Conservation (phyloP, 2,329 filamentous ascomycete species). For the Aspergillus melleus region DNA sequence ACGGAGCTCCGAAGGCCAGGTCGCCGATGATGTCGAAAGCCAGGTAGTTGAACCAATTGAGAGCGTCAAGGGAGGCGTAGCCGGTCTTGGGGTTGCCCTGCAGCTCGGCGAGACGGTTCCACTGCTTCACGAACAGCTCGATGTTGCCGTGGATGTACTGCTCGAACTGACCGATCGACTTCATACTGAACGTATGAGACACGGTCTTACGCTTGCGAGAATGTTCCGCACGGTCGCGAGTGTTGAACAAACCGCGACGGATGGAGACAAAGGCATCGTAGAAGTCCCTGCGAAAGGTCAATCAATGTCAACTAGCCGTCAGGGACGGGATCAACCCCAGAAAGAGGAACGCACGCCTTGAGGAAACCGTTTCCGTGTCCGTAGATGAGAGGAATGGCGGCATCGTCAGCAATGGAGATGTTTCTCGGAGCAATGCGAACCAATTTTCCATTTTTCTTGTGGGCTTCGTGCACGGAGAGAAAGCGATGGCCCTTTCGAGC, state of each 20-base stretch:
- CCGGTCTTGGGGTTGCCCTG: conserved; percentile 50
- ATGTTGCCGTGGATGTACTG: conserved; percentile 84
- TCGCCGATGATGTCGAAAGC: conserved; percentile 63
- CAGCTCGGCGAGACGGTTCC: conserved; percentile 63
- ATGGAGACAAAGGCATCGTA: conserved; percentile 93
- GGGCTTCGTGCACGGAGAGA: conserved; percentile 65
- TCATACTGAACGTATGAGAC: conserved; percentile 81
- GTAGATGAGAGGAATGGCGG: conserved; percentile 75
- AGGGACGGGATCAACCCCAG: background rate
- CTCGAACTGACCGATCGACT: conserved; percentile 80
- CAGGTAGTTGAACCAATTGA: conserved; percentile 77
- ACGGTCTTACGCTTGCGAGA: conserved; percentile 87
- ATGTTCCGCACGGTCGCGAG: conserved; percentile 76
- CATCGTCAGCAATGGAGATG: conserved; percentile 75
- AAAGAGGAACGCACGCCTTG: conserved; percentile 59
- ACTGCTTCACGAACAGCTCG: conserved; percentile 69
- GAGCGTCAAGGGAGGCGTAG: conserved; percentile 67
- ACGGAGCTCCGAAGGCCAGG: conserved; percentile 71
- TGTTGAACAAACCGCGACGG: conserved; percentile 83
- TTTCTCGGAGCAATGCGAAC: conserved; percentile 84
- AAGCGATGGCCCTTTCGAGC: conserved; percentile 67
- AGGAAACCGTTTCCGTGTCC: conserved; percentile 76
- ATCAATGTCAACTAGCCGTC: background rate
- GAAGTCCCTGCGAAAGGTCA: conserved; percentile 61
- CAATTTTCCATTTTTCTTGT: conserved; percentile 75